A percentile compares a stretch with the other conserved stretches of the same genome.
Evolutionary conservation across 2,329 filamentous ascomycete genomes (phyloP).

Genomic region (Alternaria burnsii): DNA sequence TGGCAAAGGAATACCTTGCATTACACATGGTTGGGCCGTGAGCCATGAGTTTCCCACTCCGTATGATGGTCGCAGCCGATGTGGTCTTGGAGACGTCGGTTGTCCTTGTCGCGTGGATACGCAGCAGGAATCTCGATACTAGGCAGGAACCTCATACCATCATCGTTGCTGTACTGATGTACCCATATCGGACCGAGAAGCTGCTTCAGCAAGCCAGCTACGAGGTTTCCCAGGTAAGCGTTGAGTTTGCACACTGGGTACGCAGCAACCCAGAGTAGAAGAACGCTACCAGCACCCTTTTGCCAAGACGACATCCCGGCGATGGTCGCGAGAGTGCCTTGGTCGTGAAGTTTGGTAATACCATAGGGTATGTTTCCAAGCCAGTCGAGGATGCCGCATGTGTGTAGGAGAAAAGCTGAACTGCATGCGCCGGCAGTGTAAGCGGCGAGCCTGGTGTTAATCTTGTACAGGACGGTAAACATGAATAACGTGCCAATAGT

Average conservation of each 20-base stretch:
- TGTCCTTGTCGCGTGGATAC: background rate
- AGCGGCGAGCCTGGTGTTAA: conserved; percentile 25
- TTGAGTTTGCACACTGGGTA: conserved; percentile 31
- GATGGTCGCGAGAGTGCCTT: background rate
- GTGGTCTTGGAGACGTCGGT: background rate
- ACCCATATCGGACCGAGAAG: conserved; percentile 23
- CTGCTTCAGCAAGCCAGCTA: conserved; percentile 4
- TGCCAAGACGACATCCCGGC: conserved; percentile 22
- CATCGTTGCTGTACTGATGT: conserved; percentile 25
- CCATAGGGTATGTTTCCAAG: conserved; percentile 9
- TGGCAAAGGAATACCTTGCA: too few relatives aligned
- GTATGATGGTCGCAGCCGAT: background rate
- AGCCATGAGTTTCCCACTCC: background rate
- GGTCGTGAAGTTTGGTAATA: background rate
- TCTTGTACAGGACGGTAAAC: conserved; percentile 24
- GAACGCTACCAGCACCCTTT: conserved; percentile 19
- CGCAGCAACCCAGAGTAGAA: conserved; percentile 28
- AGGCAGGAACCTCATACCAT: conserved; percentile 18
- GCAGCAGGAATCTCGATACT: conserved; percentile 29
- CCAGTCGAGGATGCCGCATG: conserved; percentile 25
- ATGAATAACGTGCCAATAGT: conserved; percentile 19
- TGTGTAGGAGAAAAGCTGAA: conserved; percentile 26
- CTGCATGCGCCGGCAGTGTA: conserved; percentile 29
- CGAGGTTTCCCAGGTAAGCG: conserved; percentile 15
- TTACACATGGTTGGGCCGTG: background rate